phyloP scores from a whole-genome alignment of 1,284 basidiomycete genomes.

The Termitomyces sp. region DNA sequence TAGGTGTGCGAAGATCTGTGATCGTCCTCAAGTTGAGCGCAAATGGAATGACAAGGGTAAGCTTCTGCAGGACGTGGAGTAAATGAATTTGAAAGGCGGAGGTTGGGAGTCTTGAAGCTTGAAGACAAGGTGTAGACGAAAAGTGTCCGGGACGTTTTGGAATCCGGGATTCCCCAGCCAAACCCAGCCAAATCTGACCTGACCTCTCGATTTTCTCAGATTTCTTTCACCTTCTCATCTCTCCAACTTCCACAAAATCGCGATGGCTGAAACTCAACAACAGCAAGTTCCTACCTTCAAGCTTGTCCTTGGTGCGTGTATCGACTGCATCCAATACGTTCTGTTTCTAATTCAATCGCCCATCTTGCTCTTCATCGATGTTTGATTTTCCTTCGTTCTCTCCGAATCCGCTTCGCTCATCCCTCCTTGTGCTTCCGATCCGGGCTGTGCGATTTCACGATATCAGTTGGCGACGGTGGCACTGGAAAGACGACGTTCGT shows the following conservation, averaged over 20 bases:
- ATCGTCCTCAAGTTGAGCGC: not conserved
- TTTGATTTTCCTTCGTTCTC: constrained; percentile 22
- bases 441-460: constrained; percentile 29
- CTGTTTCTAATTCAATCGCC: constrained; percentile 25
- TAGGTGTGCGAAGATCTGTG: not conserved
- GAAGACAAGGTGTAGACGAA: not conserved
- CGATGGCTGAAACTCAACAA: constrained; percentile 38
- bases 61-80: not conserved
- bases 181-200: constrained; percentile 36
- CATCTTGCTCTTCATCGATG: constrained; percentile 28
- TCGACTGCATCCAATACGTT: not conserved
- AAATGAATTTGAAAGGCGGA: not conserved
- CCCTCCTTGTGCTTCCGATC: constrained; percentile 16
- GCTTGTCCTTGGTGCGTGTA: constrained; percentile 86
- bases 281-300: constrained; percentile 85
- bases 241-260: constrained; percentile 17
- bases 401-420: constrained; percentile 12
- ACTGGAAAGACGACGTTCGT: constrained; percentile 98
- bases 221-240: constrained; percentile 23
- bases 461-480: constrained; percentile 91
- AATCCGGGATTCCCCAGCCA: constrained; percentile 32
- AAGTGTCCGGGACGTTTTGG: not conserved
- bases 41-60: not conserved
- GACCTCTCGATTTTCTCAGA: constrained; percentile 30
- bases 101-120: not conserved